These are phyloP conservation scores for Colletotrichum graminicola DNA, from an alignment of 2,329 filamentous ascomycete species.

Conservation along the genomic window DNA sequence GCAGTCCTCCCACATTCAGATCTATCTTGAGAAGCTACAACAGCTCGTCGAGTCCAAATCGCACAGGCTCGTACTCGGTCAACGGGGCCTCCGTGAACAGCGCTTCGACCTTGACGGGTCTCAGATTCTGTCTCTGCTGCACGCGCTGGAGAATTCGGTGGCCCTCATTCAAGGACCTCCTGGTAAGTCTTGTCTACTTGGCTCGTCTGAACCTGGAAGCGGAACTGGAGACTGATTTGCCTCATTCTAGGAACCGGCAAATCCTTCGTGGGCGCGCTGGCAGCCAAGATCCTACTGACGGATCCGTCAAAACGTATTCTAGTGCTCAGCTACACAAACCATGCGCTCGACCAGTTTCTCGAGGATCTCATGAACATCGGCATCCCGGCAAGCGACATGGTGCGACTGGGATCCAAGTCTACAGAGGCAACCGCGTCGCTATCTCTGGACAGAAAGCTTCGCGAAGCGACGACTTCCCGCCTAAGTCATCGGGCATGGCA, in stretches of 20 bases:
- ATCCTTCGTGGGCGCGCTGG: conserved; percentile 76
- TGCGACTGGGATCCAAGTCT: conserved; percentile 73
- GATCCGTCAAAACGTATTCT: conserved; percentile 66
- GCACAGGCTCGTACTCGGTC: conserved; percentile 7
- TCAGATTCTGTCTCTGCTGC: conserved; percentile 68
- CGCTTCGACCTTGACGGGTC: conserved; percentile 52
- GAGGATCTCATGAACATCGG: conserved; percentile 71
- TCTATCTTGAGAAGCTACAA: not conserved
- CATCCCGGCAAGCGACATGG: conserved; percentile 62
- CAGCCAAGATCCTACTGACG: conserved; percentile 67
- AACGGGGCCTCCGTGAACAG: not conserved
- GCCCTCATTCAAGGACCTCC: conserved; percentile 80
- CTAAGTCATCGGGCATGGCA: conserved; percentile 51
- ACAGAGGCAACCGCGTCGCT: conserved; percentile 62
- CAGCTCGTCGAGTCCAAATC: not conserved
- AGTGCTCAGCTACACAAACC: conserved; percentile 77
- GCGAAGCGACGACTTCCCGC: conserved; percentile 45
- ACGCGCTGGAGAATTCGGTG: conserved; percentile 65
- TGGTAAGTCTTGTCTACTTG: conserved; percentile 56
- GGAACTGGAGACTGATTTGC: not conserved
- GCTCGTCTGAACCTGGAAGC: not conserved
- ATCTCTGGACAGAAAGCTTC: conserved; percentile 57
- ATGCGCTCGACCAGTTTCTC: conserved; percentile 74
- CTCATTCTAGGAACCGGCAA: conserved; percentile 75
- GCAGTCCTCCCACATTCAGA: not conserved